Evolutionary conservation across 2,329 filamentous ascomycete genomes (phyloP).

Genomic region (Aspergillus sp.): DNA sequence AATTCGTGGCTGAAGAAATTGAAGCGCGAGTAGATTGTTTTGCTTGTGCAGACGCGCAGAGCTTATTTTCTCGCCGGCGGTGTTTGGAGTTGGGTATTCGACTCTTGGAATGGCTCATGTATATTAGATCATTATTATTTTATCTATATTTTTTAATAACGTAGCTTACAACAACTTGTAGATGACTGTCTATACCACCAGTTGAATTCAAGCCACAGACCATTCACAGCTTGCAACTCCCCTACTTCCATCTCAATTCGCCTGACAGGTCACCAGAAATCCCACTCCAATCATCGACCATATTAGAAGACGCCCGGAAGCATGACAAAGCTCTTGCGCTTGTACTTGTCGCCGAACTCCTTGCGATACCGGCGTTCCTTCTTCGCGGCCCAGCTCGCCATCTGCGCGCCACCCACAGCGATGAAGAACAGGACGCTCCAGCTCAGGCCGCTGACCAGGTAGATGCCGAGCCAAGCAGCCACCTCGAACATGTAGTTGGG

Average conservation of each 20-base stretch:
- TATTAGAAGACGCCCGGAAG: constrained; percentile 68
- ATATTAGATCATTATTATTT: too few species aligned
- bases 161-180: too few species aligned
- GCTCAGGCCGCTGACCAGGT: constrained; percentile 63
- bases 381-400: constrained; percentile 79
- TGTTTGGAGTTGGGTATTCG: too few species aligned
- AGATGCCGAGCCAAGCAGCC: constrained; percentile 74
- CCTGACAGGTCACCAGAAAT: background rate
- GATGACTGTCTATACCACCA: too few species aligned
- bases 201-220: background rate
- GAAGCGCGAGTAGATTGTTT: constrained; percentile 15
- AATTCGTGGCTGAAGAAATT: constrained; percentile 31
- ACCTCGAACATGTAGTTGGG: constrained; percentile 96
- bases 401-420: constrained; percentile 61
- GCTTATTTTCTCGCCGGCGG: too few species aligned
- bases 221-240: background rate
- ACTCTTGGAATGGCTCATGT: too few species aligned
- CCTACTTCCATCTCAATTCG: background rate
- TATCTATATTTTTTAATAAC: too few species aligned
- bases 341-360: constrained; percentile 88
- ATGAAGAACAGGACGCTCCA: constrained; percentile 71
- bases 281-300: too few species aligned
- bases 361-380: constrained; percentile 86
- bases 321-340: constrained; percentile 82
- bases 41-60: too few species aligned